phyloP scores from a whole-genome alignment of 805 yeast genomes.

The Yarrowia keelungensis region DNA sequence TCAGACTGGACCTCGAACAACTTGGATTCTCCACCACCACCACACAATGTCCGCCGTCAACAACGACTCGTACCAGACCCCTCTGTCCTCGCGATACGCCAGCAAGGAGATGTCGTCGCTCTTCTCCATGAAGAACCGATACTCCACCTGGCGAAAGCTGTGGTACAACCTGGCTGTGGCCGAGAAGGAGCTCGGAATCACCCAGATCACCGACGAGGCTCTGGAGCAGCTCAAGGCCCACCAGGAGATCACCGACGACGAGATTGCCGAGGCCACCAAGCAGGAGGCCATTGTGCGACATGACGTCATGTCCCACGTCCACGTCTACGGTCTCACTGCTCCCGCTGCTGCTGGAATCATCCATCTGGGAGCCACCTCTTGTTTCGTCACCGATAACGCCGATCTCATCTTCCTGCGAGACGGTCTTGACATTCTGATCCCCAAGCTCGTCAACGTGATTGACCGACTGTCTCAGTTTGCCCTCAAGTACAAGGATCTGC shows the following conservation, averaged over 20 bases:
- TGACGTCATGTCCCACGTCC: slow-evolving; percentile 99
- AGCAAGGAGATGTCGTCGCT: slow-evolving; percentile 95
- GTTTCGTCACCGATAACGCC: slow-evolving; percentile 97
- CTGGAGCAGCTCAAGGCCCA: slow-evolving; percentile 82
- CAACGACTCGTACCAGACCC: slow-evolving; percentile 85
- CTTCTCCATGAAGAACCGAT: slow-evolving; percentile 91
- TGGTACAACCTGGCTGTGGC: slow-evolving; percentile 97
- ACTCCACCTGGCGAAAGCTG: slow-evolving; percentile 97
- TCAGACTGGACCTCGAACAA: neutral
- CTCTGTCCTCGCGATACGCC: slow-evolving; percentile 95
- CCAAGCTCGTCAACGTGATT: slow-evolving; percentile 94
- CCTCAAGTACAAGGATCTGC: slow-evolving; percentile 88
- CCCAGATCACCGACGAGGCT: slow-evolving; percentile 88
- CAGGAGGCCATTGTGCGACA: slow-evolving; percentile 99
- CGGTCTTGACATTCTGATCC: slow-evolving; percentile 91
- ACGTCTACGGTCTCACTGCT: slow-evolving; percentile 87
- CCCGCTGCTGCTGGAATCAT: slow-evolving; percentile 98
- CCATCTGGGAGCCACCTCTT: slow-evolving; percentile 97
- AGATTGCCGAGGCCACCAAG: slow-evolving; percentile 82
- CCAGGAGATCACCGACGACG: slow-evolving; percentile 87
- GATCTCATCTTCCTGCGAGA: slow-evolving; percentile 96
- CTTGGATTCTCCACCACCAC: neutral
- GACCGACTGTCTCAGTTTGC: slow-evolving; percentile 90
- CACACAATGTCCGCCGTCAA: slow-evolving; percentile 41
- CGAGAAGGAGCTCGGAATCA: slow-evolving; percentile 87